These are phyloP conservation scores for Lentinula raphanica DNA, from an alignment of 768 basidiomycete genomes.

Conservation along the genomic window DNA sequence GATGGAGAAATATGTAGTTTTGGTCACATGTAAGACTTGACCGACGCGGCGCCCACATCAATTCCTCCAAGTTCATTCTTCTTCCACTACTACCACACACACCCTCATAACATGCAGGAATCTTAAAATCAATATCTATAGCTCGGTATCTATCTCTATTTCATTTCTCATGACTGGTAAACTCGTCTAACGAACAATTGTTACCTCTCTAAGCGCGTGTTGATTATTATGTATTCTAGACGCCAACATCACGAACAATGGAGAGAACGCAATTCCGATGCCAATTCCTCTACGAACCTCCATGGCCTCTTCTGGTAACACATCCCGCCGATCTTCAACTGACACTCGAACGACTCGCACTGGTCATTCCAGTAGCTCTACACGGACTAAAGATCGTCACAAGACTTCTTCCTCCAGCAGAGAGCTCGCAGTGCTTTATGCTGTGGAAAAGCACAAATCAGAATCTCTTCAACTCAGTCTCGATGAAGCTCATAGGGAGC, in stretches of 20 bases:
- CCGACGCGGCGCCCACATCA: not conserved
- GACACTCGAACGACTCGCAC: not conserved
- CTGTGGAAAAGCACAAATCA: conserved; percentile 28
- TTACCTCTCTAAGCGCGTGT: not conserved
- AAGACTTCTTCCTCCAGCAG: conserved; percentile 17
- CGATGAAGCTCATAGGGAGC: conserved; percentile 29
- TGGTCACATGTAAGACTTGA: conserved; percentile 2
- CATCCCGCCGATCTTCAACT: conserved; percentile 1
- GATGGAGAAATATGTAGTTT: not conserved
- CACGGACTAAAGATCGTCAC: conserved; percentile 42
- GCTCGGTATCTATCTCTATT: not conserved
- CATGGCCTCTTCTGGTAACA: not conserved
- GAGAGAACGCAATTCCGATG: not conserved
- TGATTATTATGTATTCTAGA: conserved; percentile 3
- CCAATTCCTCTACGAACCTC: conserved; percentile 3
- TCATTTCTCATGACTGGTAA: not conserved
- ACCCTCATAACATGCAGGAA: too few species aligned
- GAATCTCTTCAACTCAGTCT: conserved; percentile 35
- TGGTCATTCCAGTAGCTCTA: conserved; percentile 43
- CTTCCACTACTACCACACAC: too few species aligned
- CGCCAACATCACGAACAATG: not conserved
- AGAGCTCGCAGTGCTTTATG: conserved; percentile 38
- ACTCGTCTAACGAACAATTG: not conserved
- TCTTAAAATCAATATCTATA: not conserved
- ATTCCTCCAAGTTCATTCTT: too few species aligned